Evolutionary conservation across 2,329 filamentous ascomycete genomes (phyloP), one percentile per base, ranked within the genome.

Genomic region (Xylaria sp.): DNA sequence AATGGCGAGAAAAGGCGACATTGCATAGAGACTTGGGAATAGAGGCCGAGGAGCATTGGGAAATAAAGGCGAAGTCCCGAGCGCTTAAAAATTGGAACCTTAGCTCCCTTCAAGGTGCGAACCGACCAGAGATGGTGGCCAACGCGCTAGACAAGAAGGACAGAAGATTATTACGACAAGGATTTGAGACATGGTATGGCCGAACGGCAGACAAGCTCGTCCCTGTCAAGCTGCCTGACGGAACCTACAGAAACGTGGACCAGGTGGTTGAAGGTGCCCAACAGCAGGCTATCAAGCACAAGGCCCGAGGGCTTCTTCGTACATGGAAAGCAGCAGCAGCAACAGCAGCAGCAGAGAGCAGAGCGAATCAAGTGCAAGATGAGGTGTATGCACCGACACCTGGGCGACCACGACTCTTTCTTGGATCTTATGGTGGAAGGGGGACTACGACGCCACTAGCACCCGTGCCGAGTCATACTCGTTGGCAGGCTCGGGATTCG

Each of bases 371-470:
- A 45, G 59, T 53, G 10, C 71, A 55, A 39, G 68, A 71, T 25
- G 71, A 74, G 45, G 60, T 56, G 3, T 77, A 76, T 55, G 71
- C 71, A 39, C 71, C 76, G 13, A 77, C 76, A 11, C 76, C 76
- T n/a, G 76, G 75, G 27, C 72, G 76, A 51, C 76, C 76, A 25
- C 73, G 67, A 11, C 64, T 78, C 22, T 71, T 78, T 27, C 67
- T 75, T 13, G 75, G 73, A 17, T 66, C 69, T 31, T 66, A 76
- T 29, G 70, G 68, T n/a, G 64, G 69, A 61, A 68, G 69, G 42
- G 71, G 73, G 69, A 76, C 76, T 5, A 78, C 76, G 17, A 78
- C 76, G 27, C 76, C 76, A 6, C 60, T 78, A 22, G 76, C 75
- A 27, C 76, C 76, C 2, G 69, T 76, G 25, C 76, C 76, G 2